Conservation (phyloP, 225 moss, liverwort and hornwort genomes). For the Takakia lepidozioides region DNA sequence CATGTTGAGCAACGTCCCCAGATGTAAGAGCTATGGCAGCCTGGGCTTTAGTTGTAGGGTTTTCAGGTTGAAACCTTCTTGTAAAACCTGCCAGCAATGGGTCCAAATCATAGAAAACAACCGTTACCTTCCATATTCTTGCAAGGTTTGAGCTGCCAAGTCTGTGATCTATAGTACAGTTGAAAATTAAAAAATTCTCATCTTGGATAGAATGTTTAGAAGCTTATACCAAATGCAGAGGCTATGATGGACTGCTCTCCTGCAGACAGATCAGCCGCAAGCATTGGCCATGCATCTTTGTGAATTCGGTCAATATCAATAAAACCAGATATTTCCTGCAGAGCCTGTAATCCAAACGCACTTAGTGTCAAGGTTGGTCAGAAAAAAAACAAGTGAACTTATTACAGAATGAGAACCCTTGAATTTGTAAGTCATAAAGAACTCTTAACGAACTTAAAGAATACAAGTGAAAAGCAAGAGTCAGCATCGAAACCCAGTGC, state of each 20-base stretch:
- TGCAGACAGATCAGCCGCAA: constrained; percentile 52
- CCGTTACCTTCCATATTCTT: neutral
- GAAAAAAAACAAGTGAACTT: neutral
- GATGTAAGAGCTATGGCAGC: constrained; percentile 87
- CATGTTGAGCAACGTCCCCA: constrained; percentile 76
- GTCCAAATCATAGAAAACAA: neutral
- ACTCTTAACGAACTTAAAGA: neutral
- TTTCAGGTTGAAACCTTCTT: constrained; percentile 84
- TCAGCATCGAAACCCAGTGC: too few species aligned
- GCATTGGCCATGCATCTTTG: constrained; percentile 46
- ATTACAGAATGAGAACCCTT: constrained; percentile 2
- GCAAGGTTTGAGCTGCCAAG: neutral
- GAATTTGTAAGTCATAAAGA: neutral
- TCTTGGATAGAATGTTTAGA: neutral
- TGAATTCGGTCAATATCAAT: constrained; percentile 60
- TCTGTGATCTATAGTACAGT: neutral
- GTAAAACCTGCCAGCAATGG: constrained; percentile 62
- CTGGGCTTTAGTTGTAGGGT: constrained; percentile 81
- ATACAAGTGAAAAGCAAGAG: too few species aligned
- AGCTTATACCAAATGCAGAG: constrained; percentile 52
- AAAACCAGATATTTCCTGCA: constrained; percentile 63
- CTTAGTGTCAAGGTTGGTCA: neutral
- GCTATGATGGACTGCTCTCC: constrained; percentile 59
- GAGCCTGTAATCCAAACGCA: constrained; percentile 31
- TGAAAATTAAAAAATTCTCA: neutral